Base-by-base conservation (phyloP, 225 moss, liverwort and hornwort species). In the Thuidium tamariscinum region DNA sequence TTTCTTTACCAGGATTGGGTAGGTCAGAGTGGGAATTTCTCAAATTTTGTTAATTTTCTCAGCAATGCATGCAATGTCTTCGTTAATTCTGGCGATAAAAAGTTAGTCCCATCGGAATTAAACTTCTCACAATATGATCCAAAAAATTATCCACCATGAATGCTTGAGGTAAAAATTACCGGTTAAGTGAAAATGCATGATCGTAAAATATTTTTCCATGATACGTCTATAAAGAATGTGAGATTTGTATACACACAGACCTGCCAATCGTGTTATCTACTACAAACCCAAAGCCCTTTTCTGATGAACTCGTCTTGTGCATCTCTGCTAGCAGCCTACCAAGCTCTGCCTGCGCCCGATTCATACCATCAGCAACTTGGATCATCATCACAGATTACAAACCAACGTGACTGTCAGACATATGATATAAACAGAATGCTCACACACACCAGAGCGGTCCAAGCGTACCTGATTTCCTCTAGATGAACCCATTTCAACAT, bases 211-310 rank as follows among this genome's bases (percentile, higher is more conserved):
- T 52, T 73, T 73, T 25, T 71, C 32, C 30, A 30, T 16, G 34
- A 69, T 41, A 57, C 5, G 16, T 52, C 44, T 51, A 30, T 27
- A n/a, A 82, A 57, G 80, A 56, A 75, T 62, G 26, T 71, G 51
- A 81, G 77, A 64, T 22, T 41, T 30, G 72, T 20, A 71, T 81
- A 42, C 49, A 56, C 52, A 46, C 74, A 86, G 14, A 94, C 94
- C 95, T 95, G 91, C 98, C 98, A 85, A 99, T 97, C 5, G 97
- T 97, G 87, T 99, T 99, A 85, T 99, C 96, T 83, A 95, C 91
- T 76, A 92, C 91, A 80, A 99, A 99, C 12, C 99, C 99, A 54
- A 95, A 99, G 14, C 96, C 99, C 72, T 91, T 93, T 27, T 93
- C 93, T 77, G 93, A 93, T 68, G 86, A 90, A 82, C 97, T 93